These are phyloP conservation scores for Cucurbita ficifolia DNA, from an alignment of 306 rosid species.

Conservation along the genomic window DNA sequence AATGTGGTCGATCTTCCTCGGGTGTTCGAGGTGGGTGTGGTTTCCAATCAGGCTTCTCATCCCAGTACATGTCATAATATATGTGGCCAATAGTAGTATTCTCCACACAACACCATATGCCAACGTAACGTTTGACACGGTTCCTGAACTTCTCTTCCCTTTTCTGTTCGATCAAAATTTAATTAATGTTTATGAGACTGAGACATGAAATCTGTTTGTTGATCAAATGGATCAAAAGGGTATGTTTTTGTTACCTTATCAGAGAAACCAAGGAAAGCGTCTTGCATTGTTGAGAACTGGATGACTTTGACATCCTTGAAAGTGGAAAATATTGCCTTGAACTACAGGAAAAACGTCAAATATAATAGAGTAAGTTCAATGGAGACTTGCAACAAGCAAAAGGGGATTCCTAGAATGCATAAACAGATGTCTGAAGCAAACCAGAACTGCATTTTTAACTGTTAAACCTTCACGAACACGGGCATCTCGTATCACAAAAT, in stretches of 20 bases:
- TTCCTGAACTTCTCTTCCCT: conserved; percentile 61
- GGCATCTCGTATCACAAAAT: not conserved
- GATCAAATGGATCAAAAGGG: not conserved
- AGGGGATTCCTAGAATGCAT: not conserved
- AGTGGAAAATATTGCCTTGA: conserved; percentile 46
- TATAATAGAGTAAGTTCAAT: conserved; percentile 3
- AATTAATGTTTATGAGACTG: not conserved
- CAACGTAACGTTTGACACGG: conserved; percentile 60
- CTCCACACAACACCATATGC: conserved; percentile 91
- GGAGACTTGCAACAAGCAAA: not conserved
- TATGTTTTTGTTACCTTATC: conserved; percentile 42
- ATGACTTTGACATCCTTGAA: conserved; percentile 81
- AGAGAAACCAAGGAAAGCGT: conserved; percentile 53
- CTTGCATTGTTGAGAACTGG: conserved; percentile 85
- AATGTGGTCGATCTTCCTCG: conserved; percentile 78
- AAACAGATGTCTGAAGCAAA: not conserved
- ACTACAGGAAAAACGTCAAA: conserved; percentile 34
- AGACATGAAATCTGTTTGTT: not conserved
- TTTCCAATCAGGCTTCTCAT: conserved; percentile 89
- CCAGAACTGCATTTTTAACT: not conserved
- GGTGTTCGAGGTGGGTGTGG: conserved; percentile 70
- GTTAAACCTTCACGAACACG: not conserved
- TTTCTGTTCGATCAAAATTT: conserved; percentile 21
- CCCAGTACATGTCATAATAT: conserved; percentile 94
- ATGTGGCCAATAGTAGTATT: conserved; percentile 75